Conservation (phyloP, 2,329 filamentous ascomycete species). For the Massarina eburnea region DNA sequence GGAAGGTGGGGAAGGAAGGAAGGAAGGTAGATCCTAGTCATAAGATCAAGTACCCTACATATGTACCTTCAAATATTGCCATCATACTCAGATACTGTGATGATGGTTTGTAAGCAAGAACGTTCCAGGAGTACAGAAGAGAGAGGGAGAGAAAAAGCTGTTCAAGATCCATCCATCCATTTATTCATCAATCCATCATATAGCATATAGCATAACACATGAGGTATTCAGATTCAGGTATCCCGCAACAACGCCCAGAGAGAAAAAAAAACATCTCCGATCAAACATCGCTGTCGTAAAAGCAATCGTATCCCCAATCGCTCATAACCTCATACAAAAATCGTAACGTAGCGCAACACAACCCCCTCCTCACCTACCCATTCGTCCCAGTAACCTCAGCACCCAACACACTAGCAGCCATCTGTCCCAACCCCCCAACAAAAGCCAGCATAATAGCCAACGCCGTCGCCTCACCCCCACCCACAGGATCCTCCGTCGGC, state of each 20-base stretch:
- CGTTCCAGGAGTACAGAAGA: no score
- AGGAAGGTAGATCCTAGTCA: no score
- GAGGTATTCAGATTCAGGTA: no score
- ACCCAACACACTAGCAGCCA: conserved; percentile 36
- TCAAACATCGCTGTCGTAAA: background rate
- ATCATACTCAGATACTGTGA: no score
- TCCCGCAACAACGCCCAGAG: background rate
- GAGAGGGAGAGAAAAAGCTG: no score
- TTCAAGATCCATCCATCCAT: background rate
- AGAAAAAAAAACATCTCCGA: no score
- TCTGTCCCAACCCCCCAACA: conserved; percentile 37
- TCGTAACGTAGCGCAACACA: no score
- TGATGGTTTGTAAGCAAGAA: no score
- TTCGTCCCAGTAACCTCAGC: conserved; percentile 34
- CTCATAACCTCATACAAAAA: no score
- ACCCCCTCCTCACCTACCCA: conserved; percentile 17
- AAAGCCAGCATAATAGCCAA: conserved; percentile 38
- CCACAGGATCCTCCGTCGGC: conserved; percentile 26
- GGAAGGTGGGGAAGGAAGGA: no score
- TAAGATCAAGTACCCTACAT: no score
- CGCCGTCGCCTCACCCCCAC: conserved; percentile 39
- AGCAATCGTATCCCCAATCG: background rate
- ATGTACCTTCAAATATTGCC: no score
- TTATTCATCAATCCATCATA: background rate
- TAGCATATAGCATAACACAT: background rate